Conservation (phyloP, 495 filamentous ascomycete genomes). For the Evernia prunastri region DNA sequence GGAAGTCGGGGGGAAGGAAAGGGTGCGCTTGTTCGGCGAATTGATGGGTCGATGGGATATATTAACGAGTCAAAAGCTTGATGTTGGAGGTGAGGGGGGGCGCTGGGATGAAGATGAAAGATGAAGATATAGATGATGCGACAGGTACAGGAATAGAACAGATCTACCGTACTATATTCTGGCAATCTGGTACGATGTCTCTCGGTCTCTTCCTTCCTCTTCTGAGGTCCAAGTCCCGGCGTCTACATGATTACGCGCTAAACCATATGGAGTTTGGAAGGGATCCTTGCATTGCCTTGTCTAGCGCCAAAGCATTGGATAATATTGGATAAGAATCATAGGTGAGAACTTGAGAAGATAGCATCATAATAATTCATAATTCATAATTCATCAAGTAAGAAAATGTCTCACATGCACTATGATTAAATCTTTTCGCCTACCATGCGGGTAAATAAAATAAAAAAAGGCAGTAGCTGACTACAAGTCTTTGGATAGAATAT, state of each 20-base stretch:
- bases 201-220: not conserved
- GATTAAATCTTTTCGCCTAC: not conserved
- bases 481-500: not conserved
- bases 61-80: not conserved
- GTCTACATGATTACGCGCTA: not conserved
- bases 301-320: not conserved
- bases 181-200: not conserved
- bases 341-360: too few relatives aligned
- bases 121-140: conserved; percentile 1
- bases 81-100: not conserved
- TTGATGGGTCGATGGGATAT: not conserved
- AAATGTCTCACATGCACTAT: too few relatives aligned
- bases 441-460: not conserved
- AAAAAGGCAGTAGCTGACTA: conserved; percentile 5
- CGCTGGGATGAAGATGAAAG: not conserved
- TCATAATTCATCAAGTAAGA: too few relatives aligned
- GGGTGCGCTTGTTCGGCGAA: conserved; percentile 12
- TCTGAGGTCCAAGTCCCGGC: not conserved
- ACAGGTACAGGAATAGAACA: conserved; percentile 4
- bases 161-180: too few relatives aligned
- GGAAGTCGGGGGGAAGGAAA: not conserved
- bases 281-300: not conserved
- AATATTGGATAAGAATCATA: too few relatives aligned
- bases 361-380: too few relatives aligned
- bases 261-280: not conserved